phyloP scores from a whole-genome alignment of 768 basidiomycete species.

The Pisolithus sp. region DNA sequence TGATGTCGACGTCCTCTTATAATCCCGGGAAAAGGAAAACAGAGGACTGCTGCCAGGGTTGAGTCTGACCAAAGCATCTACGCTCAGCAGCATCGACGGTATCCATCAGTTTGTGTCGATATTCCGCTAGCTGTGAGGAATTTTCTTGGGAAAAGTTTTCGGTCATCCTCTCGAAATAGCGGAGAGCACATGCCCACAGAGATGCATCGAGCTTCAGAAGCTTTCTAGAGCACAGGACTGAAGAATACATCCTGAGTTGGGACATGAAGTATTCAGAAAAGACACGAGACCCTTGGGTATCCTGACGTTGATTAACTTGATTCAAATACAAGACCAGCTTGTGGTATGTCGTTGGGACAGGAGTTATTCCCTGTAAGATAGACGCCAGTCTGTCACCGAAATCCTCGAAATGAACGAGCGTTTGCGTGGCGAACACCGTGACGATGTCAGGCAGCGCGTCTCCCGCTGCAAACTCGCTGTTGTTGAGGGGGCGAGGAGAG shows the following conservation, averaged over 20 bases:
- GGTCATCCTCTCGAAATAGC: slow-evolving; percentile 35
- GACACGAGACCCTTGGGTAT: slow-evolving; percentile 5
- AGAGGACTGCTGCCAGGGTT: slow-evolving; percentile 11
- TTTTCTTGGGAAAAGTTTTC: slow-evolving; percentile 11
- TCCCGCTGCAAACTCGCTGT: not conserved
- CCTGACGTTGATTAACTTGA: slow-evolving; percentile 7
- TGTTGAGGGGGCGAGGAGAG: slow-evolving; percentile 7
- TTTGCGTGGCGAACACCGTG: slow-evolving; percentile 14
- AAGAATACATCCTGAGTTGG: slow-evolving; percentile 20
- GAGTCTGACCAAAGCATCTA: slow-evolving; percentile 34
- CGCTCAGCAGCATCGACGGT: slow-evolving; percentile 47
- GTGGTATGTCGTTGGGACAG: slow-evolving; percentile 27
- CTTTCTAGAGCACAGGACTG: slow-evolving; percentile 26
- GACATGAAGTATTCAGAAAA: slow-evolving; percentile 20
- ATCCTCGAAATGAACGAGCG: slow-evolving; percentile 10
- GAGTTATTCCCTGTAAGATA: slow-evolving; percentile 22
- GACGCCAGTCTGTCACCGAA: slow-evolving; percentile 12
- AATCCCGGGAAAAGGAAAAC: slow-evolving; percentile 6
- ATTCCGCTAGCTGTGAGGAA: slow-evolving; percentile 23
- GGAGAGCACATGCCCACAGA: slow-evolving; percentile 46
- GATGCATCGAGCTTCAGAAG: slow-evolving; percentile 43
- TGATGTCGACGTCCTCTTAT: slow-evolving; percentile 4
- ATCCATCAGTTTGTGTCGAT: slow-evolving; percentile 38
- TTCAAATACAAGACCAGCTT: slow-evolving; percentile 20
- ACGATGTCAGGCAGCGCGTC: slow-evolving; percentile 19